Conservation (phyloP, 2,329 filamentous ascomycete genomes). For the Xylaria multiplex region DNA sequence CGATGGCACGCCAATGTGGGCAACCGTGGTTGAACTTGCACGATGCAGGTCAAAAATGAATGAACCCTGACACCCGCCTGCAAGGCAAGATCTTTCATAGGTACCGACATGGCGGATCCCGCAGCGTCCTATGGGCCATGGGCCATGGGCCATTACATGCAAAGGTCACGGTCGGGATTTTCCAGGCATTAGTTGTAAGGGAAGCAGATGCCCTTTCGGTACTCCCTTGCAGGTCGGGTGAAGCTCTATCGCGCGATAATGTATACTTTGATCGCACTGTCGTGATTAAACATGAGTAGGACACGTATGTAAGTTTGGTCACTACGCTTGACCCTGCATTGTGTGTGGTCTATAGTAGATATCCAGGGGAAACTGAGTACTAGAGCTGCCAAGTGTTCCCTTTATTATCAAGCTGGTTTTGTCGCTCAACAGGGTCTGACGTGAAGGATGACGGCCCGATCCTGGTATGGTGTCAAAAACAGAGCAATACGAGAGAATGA, state of each 20-base stretch:
- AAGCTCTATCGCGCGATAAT: conserved; percentile 4
- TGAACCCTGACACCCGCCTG: conserved; percentile 31
- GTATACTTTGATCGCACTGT: neutral
- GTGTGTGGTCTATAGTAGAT: conserved; percentile 1
- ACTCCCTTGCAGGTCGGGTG: neutral
- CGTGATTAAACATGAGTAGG: neutral
- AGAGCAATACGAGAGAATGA: conserved; percentile 17
- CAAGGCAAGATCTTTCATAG: conserved; percentile 30
- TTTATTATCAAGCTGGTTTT: conserved; percentile 8
- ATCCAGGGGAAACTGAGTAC: conserved; percentile 10
- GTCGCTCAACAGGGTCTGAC: conserved; percentile 8
- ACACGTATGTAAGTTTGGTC: neutral
- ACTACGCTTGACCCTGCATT: conserved; percentile 4
- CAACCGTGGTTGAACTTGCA: conserved; percentile 24
- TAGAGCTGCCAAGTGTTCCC: conserved; percentile 20
- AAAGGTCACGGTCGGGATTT: conserved; percentile 1
- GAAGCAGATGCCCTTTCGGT: neutral
- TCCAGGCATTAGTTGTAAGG: neutral
- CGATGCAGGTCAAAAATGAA: conserved; percentile 36
- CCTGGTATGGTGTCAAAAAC: conserved; percentile 8
- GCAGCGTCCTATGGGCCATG: neutral
- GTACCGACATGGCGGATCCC: conserved; percentile 45
- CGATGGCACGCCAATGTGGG: conserved; percentile 17
- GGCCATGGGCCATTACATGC: conserved; percentile 6
- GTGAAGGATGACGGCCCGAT: conserved; percentile 30